Conservation (phyloP, 768 basidiomycete species). For the Macrolepiota dolichaula region DNA sequence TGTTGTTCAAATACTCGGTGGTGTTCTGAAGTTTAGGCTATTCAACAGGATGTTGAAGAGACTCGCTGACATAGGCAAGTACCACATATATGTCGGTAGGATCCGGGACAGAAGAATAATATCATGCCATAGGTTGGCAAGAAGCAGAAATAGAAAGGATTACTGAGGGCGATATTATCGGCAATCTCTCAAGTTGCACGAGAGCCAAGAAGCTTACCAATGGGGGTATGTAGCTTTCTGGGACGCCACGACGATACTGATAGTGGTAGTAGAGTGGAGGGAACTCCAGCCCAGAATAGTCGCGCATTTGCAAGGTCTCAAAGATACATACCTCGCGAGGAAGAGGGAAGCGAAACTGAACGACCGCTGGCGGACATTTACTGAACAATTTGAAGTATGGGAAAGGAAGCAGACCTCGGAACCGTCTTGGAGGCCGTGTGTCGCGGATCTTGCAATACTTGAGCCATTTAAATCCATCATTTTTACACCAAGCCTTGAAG, state of each 20-base stretch:
- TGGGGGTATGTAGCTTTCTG: not conserved
- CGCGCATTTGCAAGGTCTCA: not conserved
- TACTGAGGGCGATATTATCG: not conserved
- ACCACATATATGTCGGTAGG: too few species aligned
- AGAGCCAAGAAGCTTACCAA: not conserved
- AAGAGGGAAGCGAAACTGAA: not conserved
- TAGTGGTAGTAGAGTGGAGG: not conserved
- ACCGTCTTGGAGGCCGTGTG: not conserved
- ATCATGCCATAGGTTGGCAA: not conserved
- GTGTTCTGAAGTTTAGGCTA: not conserved
- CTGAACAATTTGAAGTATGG: not conserved
- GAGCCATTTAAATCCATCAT: constrained; percentile 6
- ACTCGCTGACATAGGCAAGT: not conserved
- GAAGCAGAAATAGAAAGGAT: not conserved
- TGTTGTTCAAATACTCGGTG: not conserved
- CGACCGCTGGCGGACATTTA: not conserved
- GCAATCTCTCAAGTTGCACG: not conserved
- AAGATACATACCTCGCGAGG: not conserved
- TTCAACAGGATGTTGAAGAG: not conserved
- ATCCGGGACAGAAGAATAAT: too few species aligned
- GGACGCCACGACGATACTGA: not conserved
- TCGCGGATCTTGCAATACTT: not conserved
- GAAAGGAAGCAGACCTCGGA: not conserved
- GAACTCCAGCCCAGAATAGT: not conserved
- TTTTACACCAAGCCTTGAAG: not conserved